Evolutionary conservation across 768 basidiomycete genomes (phyloP).

Genomic region (Mrakia gelida): DNA sequence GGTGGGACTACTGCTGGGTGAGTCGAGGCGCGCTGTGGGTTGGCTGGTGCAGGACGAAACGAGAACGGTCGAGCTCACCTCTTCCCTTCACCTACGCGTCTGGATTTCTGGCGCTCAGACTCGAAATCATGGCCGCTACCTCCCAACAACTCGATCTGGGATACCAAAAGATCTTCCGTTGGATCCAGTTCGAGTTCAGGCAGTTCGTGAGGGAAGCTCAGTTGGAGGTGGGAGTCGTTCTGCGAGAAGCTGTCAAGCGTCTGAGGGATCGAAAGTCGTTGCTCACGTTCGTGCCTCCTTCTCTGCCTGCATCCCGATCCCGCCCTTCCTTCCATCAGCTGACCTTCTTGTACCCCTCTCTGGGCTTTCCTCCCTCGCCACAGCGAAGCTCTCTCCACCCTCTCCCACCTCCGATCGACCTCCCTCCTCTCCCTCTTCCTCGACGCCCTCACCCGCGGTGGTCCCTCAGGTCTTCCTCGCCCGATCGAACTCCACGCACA

Average conservation of each 20-base stretch:
- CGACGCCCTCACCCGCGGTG: constrained; percentile 80
- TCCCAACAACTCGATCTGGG: constrained; percentile 78
- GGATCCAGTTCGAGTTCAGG: constrained; percentile 78
- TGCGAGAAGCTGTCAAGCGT: constrained; percentile 68
- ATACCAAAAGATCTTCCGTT: constrained; percentile 82
- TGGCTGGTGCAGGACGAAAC: background rate
- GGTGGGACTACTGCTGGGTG: constrained; percentile 74
- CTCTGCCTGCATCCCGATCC: background rate
- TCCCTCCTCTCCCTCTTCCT: constrained; percentile 78
- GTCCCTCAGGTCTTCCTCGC: constrained; percentile 63
- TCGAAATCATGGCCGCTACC: constrained; percentile 84
- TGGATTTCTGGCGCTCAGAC: constrained; percentile 47
- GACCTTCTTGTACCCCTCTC: background rate
- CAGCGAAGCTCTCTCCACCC: constrained; percentile 68
- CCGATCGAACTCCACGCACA: constrained; percentile 98
- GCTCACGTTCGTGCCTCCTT: constrained; percentile 54
- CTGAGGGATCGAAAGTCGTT: constrained; percentile 74
- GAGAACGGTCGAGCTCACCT: background rate
- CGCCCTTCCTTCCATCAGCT: constrained; percentile 37
- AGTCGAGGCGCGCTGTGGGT: constrained; percentile 26
- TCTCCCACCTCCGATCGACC: constrained; percentile 76
- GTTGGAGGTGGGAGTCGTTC: constrained; percentile 56
- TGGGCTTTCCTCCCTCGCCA: background rate
- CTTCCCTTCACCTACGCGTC: background rate
- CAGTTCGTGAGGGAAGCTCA: constrained; percentile 66